Evolutionary conservation across 495 filamentous ascomycete genomes (phyloP).

Genomic region (Parachaetomium inaequale): DNA sequence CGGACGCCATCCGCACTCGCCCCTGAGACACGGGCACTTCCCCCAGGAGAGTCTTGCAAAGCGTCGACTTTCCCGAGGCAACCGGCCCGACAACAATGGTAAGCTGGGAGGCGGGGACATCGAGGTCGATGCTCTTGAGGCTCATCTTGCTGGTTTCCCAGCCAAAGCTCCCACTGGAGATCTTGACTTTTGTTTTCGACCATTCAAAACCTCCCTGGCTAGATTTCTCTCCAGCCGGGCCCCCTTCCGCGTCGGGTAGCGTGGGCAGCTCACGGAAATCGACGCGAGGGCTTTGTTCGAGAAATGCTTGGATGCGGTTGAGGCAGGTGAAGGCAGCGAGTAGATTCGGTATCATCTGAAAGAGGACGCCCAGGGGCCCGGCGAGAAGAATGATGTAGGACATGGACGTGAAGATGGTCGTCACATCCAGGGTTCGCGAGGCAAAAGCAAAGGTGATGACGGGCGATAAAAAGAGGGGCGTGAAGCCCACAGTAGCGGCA

Average conservation of each 20-base stretch:
- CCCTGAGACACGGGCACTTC: constrained; percentile 28
- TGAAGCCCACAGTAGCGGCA: constrained; percentile 42
- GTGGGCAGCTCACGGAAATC: constrained; percentile 19
- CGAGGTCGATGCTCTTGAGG: constrained; percentile 37
- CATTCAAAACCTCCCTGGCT: background rate
- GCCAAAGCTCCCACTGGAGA: constrained; percentile 34
- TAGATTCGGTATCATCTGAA: constrained; percentile 54
- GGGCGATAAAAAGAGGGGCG: constrained; percentile 46
- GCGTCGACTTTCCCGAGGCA: constrained; percentile 42
- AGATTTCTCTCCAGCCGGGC: background rate
- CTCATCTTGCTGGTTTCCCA: constrained; percentile 40
- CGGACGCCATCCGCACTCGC: constrained; percentile 25
- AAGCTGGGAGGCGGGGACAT: constrained; percentile 34
- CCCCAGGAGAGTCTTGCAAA: constrained; percentile 38
- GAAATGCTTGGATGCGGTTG: constrained; percentile 48
- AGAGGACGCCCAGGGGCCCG: constrained; percentile 52
- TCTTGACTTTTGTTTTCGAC: background rate
- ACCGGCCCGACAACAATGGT: constrained; percentile 41
- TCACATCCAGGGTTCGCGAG: constrained; percentile 43
- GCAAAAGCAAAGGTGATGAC: constrained; percentile 43
- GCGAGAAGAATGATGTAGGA: constrained; percentile 60
- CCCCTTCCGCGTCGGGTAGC: background rate
- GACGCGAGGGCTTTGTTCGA: constrained; percentile 19
- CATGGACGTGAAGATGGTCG: constrained; percentile 56
- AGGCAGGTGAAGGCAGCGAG: constrained; percentile 56